phyloP scores from a whole-genome alignment of 306 rosid genomes.

The Sesbania bispinosa region DNA sequence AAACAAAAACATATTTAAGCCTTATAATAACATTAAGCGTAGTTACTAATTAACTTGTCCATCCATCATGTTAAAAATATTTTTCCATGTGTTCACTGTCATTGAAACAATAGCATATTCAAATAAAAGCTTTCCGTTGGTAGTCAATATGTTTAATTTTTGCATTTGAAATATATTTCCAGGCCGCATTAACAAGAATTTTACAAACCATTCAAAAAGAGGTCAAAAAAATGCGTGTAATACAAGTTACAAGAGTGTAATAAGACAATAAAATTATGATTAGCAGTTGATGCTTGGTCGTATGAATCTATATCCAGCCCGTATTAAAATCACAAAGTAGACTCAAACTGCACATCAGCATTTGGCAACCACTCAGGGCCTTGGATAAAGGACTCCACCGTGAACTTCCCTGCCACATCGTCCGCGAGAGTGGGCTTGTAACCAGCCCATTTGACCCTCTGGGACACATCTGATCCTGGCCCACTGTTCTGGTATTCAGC shows the following conservation, averaged over 20 bases:
- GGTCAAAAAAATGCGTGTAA: constrained; percentile 18
- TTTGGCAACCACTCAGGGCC: constrained; percentile 73
- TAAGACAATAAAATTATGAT: constrained; percentile 6
- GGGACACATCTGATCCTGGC: constrained; percentile 47
- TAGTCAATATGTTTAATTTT: not conserved
- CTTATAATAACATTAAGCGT: no score
- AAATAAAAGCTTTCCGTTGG: not conserved
- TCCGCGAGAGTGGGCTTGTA: constrained; percentile 47
- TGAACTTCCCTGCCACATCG: constrained; percentile 47
- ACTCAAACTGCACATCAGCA: constrained; percentile 44
- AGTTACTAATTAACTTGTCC: no score
- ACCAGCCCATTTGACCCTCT: constrained; percentile 76
- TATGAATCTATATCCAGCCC: not conserved
- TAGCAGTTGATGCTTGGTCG: not conserved
- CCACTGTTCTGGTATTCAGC: constrained; percentile 74
- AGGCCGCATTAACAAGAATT: constrained; percentile 2
- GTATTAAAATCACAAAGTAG: constrained; percentile 40
- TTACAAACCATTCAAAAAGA: constrained; percentile 18
- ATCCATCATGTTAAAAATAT: no score
- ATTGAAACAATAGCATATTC: no score
- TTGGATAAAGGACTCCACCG: constrained; percentile 56
- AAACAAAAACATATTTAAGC: no score
- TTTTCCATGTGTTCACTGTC: no score
- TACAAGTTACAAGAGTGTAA: constrained; percentile 24
- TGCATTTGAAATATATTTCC: not conserved